Evolutionary conservation across 129 eudicot species (phyloP).

Genomic region (Silybum marianum): DNA sequence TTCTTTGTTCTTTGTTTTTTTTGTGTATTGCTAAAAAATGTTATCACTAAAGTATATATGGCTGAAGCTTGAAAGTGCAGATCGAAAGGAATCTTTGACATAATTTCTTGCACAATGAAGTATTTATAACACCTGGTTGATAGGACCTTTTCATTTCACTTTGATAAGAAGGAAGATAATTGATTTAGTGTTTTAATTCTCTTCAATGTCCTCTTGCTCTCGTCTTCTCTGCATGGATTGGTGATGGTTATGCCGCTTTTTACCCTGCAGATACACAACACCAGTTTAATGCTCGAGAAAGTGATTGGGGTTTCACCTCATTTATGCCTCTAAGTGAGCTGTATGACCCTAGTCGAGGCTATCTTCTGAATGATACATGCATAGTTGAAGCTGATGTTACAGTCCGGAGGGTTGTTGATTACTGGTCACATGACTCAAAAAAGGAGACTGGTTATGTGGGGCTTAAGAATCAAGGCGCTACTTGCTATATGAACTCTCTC

Average conservation of each 20-base stretch:
- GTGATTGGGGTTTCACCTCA: conserved; percentile 89
- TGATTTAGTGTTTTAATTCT: neutral
- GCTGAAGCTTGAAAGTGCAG: neutral
- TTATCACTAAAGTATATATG: neutral
- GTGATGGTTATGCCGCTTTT: conserved; percentile 15
- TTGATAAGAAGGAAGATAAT: neutral
- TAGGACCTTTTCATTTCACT: neutral
- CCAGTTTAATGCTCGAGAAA: conserved; percentile 68
- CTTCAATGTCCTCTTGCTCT: neutral
- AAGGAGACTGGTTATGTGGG: conserved; percentile 85
- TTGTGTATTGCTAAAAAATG: neutral
- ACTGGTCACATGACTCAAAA: conserved; percentile 74
- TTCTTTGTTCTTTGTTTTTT: neutral
- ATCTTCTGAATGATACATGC: conserved; percentile 62
- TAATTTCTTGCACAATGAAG: neutral
- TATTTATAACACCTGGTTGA: neutral
- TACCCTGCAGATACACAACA: conserved; percentile 65
- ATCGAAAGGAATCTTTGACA: neutral
- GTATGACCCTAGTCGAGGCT: conserved; percentile 66
- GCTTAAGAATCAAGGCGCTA: conserved; percentile 79
- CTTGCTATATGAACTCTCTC: conserved; percentile 85
- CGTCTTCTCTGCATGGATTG: neutral
- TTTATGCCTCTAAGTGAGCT: conserved; percentile 77
- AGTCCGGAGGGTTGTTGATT: conserved; percentile 61
- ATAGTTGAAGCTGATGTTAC: conserved; percentile 72